A percentile compares a stretch with the other conserved stretches of the same genome.
These are phyloP conservation scores for Coniosporium apollinis DNA, from an alignment of 495 filamentous ascomycete genomes.

Conservation along the genomic window DNA sequence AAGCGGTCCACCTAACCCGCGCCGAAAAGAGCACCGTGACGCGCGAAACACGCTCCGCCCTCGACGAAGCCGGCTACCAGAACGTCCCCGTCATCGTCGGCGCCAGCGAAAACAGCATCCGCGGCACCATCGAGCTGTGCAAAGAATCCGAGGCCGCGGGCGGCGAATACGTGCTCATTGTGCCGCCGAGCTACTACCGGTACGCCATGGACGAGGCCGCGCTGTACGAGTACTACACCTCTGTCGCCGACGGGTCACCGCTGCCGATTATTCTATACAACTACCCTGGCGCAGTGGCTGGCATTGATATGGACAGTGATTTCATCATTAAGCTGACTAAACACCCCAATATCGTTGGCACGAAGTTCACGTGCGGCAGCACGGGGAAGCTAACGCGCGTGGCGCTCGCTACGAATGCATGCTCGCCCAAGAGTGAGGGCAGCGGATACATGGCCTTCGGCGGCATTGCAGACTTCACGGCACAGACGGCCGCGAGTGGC, in stretches of 20 bases:
- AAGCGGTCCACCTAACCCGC: conserved; percentile 66
- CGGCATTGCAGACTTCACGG: conserved; percentile 74
- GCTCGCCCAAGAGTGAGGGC: conserved; percentile 44
- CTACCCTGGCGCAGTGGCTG: conserved; percentile 80
- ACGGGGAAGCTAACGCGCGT: conserved; percentile 80
- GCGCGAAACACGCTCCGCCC: conserved; percentile 59
- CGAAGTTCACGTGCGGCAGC: conserved; percentile 84
- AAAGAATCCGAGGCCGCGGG: conserved; percentile 51
- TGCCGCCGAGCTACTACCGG: conserved; percentile 75
- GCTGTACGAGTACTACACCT: conserved; percentile 58
- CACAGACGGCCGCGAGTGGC: conserved; percentile 65
- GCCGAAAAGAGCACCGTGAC: conserved; percentile 64
- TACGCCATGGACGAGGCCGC: conserved; percentile 60
- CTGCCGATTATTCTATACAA: conserved; percentile 78
- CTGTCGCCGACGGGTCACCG: conserved; percentile 57
- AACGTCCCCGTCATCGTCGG: conserved; percentile 68
- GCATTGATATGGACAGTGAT: conserved; percentile 84
- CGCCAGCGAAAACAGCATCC: conserved; percentile 60
- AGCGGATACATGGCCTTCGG: conserved; percentile 73
- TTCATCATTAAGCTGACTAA: conserved; percentile 64
- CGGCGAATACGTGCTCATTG: conserved; percentile 60
- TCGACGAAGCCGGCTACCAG: conserved; percentile 63
- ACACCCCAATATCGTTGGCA: conserved; percentile 72
- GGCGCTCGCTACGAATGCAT: conserved; percentile 57
- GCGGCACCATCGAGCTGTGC: conserved; percentile 57